Evolutionary conservation across 805 yeast species (phyloP), one percentile per base, ranked within the genome.

Genomic region (Dipodascus albidus): DNA sequence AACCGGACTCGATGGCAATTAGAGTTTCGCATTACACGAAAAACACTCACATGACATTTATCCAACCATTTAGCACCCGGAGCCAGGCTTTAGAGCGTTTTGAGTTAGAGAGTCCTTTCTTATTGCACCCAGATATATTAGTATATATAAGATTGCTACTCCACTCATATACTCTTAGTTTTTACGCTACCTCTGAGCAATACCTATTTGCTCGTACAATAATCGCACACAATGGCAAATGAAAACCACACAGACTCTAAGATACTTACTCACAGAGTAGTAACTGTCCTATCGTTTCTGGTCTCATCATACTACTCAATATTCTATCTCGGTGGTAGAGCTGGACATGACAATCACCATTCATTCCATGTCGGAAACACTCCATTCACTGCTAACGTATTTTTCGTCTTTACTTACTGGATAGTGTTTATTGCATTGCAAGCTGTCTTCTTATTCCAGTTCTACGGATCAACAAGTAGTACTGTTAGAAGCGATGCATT

Each of bases 381-480:
- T 2, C 93, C 95, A 14, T 86, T 86, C 71, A 77, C 88, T 1
- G 80, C 81, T 15, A 64, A 63, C 51, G 50, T 59, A 44, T 38
- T 58, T 47, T 59, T 63, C 31, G 49, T 69, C 1, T 65, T 79
- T 47, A 66, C 76, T 11, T 86, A 73, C 68, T 85, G 90, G 90
- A 70, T 70, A 1, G 55, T 81, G 31, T 68, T 78, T 23, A 74
- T 77, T 55, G 54, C 78, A 1, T 62, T 76, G 41, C 95, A 86
- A 66, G 62, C 76, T 38, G 59, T 58, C 23, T 69, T 57, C 54
- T 67, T 74, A 56, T 55, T 62, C 50, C 61, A 59, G 49, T 58
- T 58, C 54, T 67, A 64, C 56, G 52, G 57, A 21, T 55, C 54
- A 19, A 44, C 48, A 6, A 38, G 20, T n/a, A n/a, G 20, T 14